phyloP scores from a whole-genome alignment of 768 basidiomycete genomes.

The Suillus brevipes region DNA sequence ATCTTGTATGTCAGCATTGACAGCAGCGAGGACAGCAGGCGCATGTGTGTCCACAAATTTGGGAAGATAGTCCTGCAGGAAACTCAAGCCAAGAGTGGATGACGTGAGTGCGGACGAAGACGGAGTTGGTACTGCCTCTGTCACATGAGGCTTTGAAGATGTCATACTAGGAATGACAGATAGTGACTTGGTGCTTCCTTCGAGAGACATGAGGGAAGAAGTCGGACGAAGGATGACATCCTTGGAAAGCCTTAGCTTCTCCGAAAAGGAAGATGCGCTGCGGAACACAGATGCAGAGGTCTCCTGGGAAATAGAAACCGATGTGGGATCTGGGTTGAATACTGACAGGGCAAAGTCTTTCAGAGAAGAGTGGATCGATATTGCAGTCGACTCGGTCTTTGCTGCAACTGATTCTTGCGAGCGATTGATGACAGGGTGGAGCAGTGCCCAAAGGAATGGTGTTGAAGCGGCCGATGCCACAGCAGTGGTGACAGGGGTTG shows the following conservation, averaged over 20 bases:
- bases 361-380: conserved; percentile 38
- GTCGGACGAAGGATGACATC: conserved; percentile 40
- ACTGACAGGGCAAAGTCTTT: conserved; percentile 55
- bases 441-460: conserved; percentile 41
- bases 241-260: conserved; percentile 29
- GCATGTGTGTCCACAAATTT: conserved; percentile 48
- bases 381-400: conserved; percentile 29
- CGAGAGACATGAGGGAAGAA: conserved; percentile 23
- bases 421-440: conserved; percentile 42
- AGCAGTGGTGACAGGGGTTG: conserved; percentile 18
- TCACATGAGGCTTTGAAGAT: conserved; percentile 7
- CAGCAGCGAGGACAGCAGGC: conserved; percentile 42
- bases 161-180: conserved; percentile 26
- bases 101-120: conserved; percentile 16
- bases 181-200: conserved; percentile 29
- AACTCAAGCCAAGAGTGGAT: conserved; percentile 36
- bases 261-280: conserved; percentile 25
- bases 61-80: conserved; percentile 48
- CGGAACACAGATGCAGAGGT: conserved; percentile 26
- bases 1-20: conserved; percentile 56
- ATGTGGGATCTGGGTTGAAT: conserved; percentile 47
- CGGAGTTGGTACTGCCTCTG: conserved; percentile 15
- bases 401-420: conserved; percentile 33
- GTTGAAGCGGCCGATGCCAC: conserved; percentile 22
- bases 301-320: conserved; percentile 24